These are phyloP conservation scores for Thalassiosira ordinaria DNA, from an alignment of 352 stramenopile genomes.

Conservation along the genomic window DNA sequence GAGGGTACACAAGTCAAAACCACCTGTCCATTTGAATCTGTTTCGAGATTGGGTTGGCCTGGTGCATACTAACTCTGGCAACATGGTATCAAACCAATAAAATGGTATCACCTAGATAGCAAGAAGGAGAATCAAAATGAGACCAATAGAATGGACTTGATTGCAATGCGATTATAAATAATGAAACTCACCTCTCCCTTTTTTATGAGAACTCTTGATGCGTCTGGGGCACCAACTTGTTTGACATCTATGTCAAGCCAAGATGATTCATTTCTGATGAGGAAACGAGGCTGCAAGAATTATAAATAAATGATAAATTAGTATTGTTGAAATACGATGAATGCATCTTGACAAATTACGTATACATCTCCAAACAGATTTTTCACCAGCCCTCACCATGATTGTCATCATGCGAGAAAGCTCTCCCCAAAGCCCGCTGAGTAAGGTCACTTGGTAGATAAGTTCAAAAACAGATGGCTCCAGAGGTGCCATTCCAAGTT, in stretches of 20 bases:
- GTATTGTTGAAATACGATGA: neutral
- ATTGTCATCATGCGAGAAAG: conserved; percentile 71
- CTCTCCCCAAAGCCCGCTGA: conserved; percentile 77
- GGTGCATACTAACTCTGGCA: conserved; percentile 72
- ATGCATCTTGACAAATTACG: neutral
- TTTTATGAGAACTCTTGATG: conserved; percentile 46
- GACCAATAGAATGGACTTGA: no score
- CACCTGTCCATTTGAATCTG: conserved; percentile 70
- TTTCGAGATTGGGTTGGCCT: conserved; percentile 34
- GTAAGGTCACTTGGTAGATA: conserved; percentile 67
- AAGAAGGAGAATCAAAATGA: no score
- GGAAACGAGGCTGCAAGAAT: conserved; percentile 57
- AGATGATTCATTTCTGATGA: conserved; percentile 75
- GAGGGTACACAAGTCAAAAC: conserved; percentile 78
- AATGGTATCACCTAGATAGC: conserved; percentile 54
- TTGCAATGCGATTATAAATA: no score
- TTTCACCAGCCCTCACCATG: conserved; percentile 28
- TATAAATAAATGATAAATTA: neutral
- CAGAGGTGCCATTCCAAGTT: conserved; percentile 28
- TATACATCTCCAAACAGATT: neutral
- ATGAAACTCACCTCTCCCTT: conserved; percentile 34
- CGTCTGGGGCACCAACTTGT: conserved; percentile 68
- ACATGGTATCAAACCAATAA: conserved; percentile 71
- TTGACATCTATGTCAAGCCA: conserved; percentile 74
- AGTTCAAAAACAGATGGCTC: conserved; percentile 67